Base-by-base conservation (phyloP, 495 filamentous ascomycete species). In the Trichodelitschia bisporula region DNA sequence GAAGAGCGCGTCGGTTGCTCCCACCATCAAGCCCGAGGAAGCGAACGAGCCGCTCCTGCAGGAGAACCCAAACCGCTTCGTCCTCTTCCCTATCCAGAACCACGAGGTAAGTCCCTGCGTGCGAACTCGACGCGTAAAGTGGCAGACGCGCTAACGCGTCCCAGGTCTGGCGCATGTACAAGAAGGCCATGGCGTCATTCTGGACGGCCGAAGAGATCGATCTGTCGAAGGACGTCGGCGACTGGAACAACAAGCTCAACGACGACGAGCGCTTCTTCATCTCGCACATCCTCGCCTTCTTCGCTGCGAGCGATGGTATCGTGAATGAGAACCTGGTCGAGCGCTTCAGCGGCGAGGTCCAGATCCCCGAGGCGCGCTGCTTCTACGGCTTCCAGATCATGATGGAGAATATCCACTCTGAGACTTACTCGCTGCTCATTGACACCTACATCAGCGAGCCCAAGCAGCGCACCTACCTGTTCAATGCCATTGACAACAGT, bases 331-430 rank as follows among this genome's bases (percentile, higher is more conserved):
- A 97, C 64, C 65, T 97, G 27, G 69, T 95, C 30, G 83, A 97
- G 64, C 78, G 86, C 40, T 97, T 97, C 69, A 84, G 76, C 39
- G 77, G 73, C 29, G 86, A 97, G 56, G 84, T 97, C 17, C 86
- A 97, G 59, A 70, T 91, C 38, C 84, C 86, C 19, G 86, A 97
- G 59, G 86, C 86, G 33, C 80, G 86, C 50, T 95, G 86, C 71
- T 97, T 97, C 69, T 97, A 97, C 52, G 86, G 86, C 40, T 99
- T 99, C 67, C 86, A 99, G 59, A 99, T 99, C 62, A 99, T 99
- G 86, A 95, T 99, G 77, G 86, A 99, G 69, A 99, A 99, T 61
- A 93, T 99, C 46, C 86, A 99, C 68, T 90, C 86, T 17, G 86
- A 99, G 58, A 99, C 86, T 28, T 99, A 99, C 67, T 93, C 84